Evolutionary conservation across 495 filamentous ascomycete species (phyloP).

Genomic region (Melanomma pulvis-pyrius): DNA sequence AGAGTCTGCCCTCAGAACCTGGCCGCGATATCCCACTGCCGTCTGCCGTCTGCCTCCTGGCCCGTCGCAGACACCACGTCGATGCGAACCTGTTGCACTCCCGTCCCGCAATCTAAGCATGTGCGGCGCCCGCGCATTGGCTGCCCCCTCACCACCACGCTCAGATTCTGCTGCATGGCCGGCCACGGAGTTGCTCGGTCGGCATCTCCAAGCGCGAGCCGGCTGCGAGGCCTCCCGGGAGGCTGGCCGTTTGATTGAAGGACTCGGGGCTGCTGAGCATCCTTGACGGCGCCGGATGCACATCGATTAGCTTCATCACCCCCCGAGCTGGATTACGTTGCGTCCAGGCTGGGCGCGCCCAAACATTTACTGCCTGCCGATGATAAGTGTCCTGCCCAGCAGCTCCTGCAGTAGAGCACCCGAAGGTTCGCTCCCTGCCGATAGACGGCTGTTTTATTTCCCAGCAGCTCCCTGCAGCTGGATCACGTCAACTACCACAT

Average conservation of each 20-base stretch:
- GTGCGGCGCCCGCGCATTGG: slow-evolving; percentile 4
- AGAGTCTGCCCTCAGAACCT: too few species aligned
- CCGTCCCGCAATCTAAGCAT: neutral
- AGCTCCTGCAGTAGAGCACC: neutral
- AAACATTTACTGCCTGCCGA: neutral
- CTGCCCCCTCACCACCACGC: too few species aligned
- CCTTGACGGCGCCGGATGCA: neutral
- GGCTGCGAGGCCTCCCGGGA: neutral
- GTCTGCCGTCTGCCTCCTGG: neutral
- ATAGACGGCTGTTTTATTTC: neutral
- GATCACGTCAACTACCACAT: slow-evolving; percentile 11
- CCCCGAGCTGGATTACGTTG: neutral
- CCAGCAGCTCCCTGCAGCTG: slow-evolving; percentile 8
- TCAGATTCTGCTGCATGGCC: neutral
- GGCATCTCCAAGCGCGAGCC: too few species aligned
- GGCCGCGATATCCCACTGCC: too few species aligned
- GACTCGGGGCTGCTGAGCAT: slow-evolving; percentile 6
- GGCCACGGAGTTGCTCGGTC: neutral
- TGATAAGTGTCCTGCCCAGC: neutral
- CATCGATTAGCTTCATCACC: slow-evolving; percentile 8
- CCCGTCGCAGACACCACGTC: too few species aligned
- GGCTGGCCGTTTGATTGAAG: neutral
- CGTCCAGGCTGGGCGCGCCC: neutral
- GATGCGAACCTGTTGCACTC: neutral
- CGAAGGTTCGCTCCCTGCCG: neutral